Conservation (phyloP, 805 yeast genomes). For the Clavispora asparagi region DNA sequence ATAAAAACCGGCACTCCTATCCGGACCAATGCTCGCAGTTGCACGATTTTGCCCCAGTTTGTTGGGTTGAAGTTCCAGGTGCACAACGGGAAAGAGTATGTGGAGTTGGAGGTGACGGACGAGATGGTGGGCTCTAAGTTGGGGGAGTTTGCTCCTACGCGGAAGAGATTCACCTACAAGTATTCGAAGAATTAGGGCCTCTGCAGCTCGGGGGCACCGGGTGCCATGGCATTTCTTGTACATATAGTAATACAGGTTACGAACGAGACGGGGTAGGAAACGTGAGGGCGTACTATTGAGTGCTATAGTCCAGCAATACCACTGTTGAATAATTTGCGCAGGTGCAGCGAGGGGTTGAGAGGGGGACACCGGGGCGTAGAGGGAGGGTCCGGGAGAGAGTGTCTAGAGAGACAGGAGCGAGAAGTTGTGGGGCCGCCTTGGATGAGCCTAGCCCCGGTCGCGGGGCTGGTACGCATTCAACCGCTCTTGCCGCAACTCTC, state of each 20-base stretch:
- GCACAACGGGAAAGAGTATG: slow-evolving; percentile 94
- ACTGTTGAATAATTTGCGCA: too few species aligned
- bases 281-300: too few species aligned
- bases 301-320: too few species aligned
- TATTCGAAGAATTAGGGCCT: slow-evolving; percentile 57
- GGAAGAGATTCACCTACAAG: slow-evolving; percentile 81
- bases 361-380: too few species aligned
- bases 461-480: slow-evolving; percentile 42
- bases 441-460: slow-evolving; percentile 8
- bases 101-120: slow-evolving; percentile 78
- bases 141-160: slow-evolving; percentile 93
- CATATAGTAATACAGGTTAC: slow-evolving; percentile 2
- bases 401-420: too few species aligned
- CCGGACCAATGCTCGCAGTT: slow-evolving; percentile 91
- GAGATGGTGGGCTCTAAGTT: slow-evolving; percentile 96
- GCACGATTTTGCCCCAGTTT: slow-evolving; percentile 93
- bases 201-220: not conserved
- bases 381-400: too few species aligned
- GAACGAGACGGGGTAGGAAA: not conserved
- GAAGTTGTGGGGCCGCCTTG: too few species aligned
- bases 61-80: slow-evolving; percentile 93
- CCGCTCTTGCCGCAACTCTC: slow-evolving; percentile 69
- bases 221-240: slow-evolving; percentile 2
- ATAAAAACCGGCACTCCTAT: slow-evolving; percentile 76
- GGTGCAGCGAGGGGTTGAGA: too few species aligned